Percentiles rank a stretch among this genome's conserved stretches.
Conservation (phyloP, 1,139 yeast species). For the Kurtzmaniella quercitrusa region DNA sequence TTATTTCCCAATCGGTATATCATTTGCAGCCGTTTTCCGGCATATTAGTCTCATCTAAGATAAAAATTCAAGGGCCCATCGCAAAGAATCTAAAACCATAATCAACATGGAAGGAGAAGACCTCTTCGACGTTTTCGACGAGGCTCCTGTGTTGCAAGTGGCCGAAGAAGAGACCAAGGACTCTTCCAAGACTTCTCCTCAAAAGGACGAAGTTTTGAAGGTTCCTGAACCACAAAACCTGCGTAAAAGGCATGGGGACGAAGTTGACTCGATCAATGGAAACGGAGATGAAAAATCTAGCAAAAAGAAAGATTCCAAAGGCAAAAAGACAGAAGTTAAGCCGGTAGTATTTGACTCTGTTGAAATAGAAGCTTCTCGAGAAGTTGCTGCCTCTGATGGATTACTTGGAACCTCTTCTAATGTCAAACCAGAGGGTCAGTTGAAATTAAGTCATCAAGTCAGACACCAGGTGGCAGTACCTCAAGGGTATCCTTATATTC, state of each 20-base stretch:
- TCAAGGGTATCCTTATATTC: conserved; percentile 80
- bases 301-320: conserved; percentile 14
- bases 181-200: background rate
- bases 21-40: conserved; percentile 1
- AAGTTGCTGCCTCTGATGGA: conserved; percentile 77
- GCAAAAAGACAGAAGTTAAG: conserved; percentile 27
- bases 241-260: conserved; percentile 7
- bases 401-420: conserved; percentile 39
- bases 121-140: conserved; percentile 66
- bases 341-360: conserved; percentile 87
- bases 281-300: conserved; percentile 5
- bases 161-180: conserved; percentile 11
- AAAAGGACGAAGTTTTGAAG: conserved; percentile 6
- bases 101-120: conserved; percentile 44
- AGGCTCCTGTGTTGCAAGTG: conserved; percentile 39
- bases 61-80: background rate
- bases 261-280: conserved; percentile 2
- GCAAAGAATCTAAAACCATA: background rate
- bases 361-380: conserved; percentile 88
- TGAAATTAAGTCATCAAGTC: conserved; percentile 84
- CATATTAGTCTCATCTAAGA: background rate
- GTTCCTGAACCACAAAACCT: conserved; percentile 4
- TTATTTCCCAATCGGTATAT: no score
- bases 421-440: conserved; percentile 44
- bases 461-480: conserved; percentile 98